Conservation (phyloP, 805 yeast genomes). For the Pichia manshurica region DNA sequence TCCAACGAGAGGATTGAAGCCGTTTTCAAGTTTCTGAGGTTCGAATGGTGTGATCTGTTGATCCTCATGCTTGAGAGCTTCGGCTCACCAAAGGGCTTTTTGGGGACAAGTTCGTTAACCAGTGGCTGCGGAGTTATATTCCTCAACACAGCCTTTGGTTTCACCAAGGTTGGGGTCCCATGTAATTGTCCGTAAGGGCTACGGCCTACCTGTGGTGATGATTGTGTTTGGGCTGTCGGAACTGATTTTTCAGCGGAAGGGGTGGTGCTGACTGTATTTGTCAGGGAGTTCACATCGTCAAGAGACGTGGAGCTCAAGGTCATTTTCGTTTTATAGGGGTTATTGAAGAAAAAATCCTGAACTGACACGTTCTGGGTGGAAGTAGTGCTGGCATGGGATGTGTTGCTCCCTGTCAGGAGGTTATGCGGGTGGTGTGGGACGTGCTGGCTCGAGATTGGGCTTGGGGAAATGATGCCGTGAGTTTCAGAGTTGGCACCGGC, state of each 20-base stretch:
- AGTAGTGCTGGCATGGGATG: not conserved
- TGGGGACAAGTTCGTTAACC: constrained; percentile 7
- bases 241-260: not conserved
- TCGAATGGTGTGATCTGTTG: constrained; percentile 10
- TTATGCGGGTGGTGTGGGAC: no score
- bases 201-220: not conserved
- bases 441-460: no score
- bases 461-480: no score
- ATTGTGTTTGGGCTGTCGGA: not conserved
- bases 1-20: constrained; percentile 9
- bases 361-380: constrained; percentile 33
- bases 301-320: constrained; percentile 15
- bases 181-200: constrained; percentile 2
- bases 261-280: not conserved
- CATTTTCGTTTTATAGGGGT: constrained; percentile 21
- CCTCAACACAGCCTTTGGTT: constrained; percentile 21
- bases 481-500: no score
- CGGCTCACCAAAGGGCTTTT: constrained; percentile 9
- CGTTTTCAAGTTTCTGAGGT: constrained; percentile 10
- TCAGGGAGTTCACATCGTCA: constrained; percentile 4
- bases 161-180: constrained; percentile 17
- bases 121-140: constrained; percentile 11
- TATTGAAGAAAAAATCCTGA: constrained; percentile 47
- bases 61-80: constrained; percentile 17
- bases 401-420: no score